Percentiles rank a stretch among this genome's conserved stretches.
phyloP scores from a whole-genome alignment of 768 basidiomycete species.

The Multifurca ochricompacta region DNA sequence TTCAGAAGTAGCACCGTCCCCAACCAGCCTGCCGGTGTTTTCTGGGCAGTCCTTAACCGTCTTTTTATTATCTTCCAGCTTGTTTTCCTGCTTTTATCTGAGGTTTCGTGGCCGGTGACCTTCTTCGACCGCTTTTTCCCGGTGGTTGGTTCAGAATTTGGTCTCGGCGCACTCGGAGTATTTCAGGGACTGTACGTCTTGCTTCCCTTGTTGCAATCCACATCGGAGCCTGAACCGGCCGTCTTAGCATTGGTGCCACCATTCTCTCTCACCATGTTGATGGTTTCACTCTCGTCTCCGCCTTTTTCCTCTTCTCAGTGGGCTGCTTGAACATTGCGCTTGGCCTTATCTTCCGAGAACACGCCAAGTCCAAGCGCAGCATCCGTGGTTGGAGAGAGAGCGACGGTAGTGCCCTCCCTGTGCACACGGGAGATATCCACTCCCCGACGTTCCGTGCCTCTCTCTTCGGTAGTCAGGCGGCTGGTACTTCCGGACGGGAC shows the following conservation, averaged over 20 bases:
- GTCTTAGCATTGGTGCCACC: constrained; percentile 53
- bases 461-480: constrained; percentile 10
- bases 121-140: constrained; percentile 87
- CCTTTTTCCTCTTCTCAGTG: constrained; percentile 77
- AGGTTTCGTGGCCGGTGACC: constrained; percentile 67
- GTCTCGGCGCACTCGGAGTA: constrained; percentile 78
- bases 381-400: constrained; percentile 60
- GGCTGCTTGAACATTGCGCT: constrained; percentile 79
- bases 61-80: constrained; percentile 84
- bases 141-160: constrained; percentile 75
- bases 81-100: constrained; percentile 72
- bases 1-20: constrained; percentile 73
- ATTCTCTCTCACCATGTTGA: constrained; percentile 71
- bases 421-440: constrained; percentile 30
- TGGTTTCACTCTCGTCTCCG: constrained; percentile 74
- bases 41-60: constrained; percentile 87
- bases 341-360: constrained; percentile 71
- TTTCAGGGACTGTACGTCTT: constrained; percentile 73
- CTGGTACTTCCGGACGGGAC: constrained; percentile 13
- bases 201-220: constrained; percentile 3
- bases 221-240: constrained; percentile 6
- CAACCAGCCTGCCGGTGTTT: constrained; percentile 82
- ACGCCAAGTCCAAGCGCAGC: constrained; percentile 56
- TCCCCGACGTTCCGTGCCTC: constrained; percentile 30
- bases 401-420: constrained; percentile 49